These are phyloP conservation scores for Tetrahymena elliotti DNA, from an alignment of 73 alveolate genomes.

Conservation along the genomic window DNA sequence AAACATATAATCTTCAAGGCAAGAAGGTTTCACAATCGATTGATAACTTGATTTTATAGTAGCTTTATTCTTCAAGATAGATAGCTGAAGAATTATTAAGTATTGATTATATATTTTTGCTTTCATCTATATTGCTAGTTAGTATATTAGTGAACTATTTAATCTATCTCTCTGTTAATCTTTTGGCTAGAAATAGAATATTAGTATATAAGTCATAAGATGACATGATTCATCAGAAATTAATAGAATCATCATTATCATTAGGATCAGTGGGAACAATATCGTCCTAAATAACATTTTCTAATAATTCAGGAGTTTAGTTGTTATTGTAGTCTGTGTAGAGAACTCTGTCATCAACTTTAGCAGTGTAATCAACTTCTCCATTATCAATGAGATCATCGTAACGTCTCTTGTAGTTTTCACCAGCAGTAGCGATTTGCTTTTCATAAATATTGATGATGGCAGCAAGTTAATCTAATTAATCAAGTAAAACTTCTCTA, in stretches of 20 bases:
- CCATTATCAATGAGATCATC: not conserved
- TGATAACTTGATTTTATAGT: too few relatives aligned
- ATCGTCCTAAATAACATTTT: not conserved
- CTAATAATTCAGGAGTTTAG: not conserved
- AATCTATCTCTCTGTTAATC: too few relatives aligned
- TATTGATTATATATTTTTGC: too few relatives aligned
- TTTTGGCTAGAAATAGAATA: not conserved
- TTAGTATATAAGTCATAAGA: too few relatives aligned
- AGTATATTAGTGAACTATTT: not conserved
- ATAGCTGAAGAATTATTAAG: too few relatives aligned
- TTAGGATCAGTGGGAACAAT: not conserved
- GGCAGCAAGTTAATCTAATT: not conserved
- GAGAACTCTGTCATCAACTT: not conserved
- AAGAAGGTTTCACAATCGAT: too few relatives aligned
- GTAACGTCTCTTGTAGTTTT: not conserved
- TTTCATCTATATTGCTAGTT: not conserved
- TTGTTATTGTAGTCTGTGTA: not conserved
- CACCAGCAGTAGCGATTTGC: not conserved
- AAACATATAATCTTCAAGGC: too few relatives aligned
- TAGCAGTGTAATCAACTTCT: not conserved
- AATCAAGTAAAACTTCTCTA: not conserved
- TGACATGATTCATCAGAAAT: not conserved
- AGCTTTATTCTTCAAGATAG: too few relatives aligned
- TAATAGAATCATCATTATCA: not conserved
- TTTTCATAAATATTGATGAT: not conserved